Percentiles rank a stretch among this genome's conserved stretches.
phyloP scores from a whole-genome alignment of 306 rosid genomes.

The Gleditsia sinensis region DNA sequence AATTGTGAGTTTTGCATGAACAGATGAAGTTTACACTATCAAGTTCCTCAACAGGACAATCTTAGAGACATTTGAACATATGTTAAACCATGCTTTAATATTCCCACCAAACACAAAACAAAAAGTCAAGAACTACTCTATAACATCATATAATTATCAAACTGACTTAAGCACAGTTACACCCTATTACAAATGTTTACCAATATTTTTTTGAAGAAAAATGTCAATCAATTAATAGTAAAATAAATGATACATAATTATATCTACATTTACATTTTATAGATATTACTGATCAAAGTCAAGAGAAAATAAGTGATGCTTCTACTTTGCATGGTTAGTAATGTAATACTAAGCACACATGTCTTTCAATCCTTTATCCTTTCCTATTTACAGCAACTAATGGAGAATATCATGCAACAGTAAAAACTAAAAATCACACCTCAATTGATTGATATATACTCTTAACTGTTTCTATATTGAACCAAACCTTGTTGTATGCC shows the following conservation, averaged over 20 bases:
- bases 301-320: neutral
- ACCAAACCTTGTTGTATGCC: conserved; percentile 92
- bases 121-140: neutral
- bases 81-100: conserved; percentile 1
- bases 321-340: neutral
- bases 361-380: conserved; percentile 7
- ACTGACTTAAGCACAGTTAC: neutral
- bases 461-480: neutral
- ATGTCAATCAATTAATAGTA: neutral
- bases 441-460: neutral
- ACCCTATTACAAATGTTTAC: neutral
- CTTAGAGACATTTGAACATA: neutral
- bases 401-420: neutral
- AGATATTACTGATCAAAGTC: neutral
- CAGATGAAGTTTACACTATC: neutral
- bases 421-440: neutral
- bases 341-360: conserved; percentile 3
- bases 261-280: neutral
- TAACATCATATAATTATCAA: neutral
- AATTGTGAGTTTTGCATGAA: neutral
- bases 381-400: neutral
- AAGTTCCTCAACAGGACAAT: neutral
- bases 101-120: conserved; percentile 7
- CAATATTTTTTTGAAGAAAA: neutral
- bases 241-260: conserved; percentile 18